Evolutionary conservation across 805 yeast species (phyloP), one percentile per base, ranked within the genome.

Genomic region (Lipomyces spencermartinsiae): DNA sequence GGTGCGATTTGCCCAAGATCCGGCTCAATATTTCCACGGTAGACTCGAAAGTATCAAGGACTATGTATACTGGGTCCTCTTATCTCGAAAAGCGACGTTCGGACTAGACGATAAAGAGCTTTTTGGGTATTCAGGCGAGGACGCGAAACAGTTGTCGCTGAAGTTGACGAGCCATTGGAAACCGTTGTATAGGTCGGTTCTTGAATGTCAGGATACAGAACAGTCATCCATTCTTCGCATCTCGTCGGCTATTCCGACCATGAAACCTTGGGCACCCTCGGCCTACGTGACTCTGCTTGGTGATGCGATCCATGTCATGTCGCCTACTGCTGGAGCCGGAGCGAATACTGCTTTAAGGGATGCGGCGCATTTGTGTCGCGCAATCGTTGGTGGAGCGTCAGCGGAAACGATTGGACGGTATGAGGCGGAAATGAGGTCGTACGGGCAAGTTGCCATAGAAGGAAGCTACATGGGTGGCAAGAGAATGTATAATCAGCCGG

Each of bases 211-310:
- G 55, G 62, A 60, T 1, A 25, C 61, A 16, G 22, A n/a, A 4
- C 65, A 60, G 19, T 16, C 63, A 14, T 57, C 63, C 12, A 12
- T 65, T 19, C 65, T 60, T n/a, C 66, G 61, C 37, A 60, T 54
- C 34, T 25, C 39, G 14, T 60, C 63, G 14, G 63, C 63, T 10
- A 12, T 29, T 14, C 63, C 63, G 22, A 29, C 58, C 12, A 19
- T 19, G n/a, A 51, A 25, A n/a, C 8, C 62, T 7, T 60, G 63
- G 63, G 35, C 33, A 6, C 63, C 39, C 31, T 51, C 33, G 9
- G 35, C 58, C 4, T n/a, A 9, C 1, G 63, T 60, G 12, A 60
- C 63, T 8, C 63, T 60, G 12, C 35, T 60, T 6, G 63, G 63
- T 19, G 63, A 60, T n/a, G 63, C 63, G 5, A 53, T 60, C 29